Evolutionary conservation across 148 eudicot species (phyloP).

Genomic region (Beta vulgaris): DNA sequence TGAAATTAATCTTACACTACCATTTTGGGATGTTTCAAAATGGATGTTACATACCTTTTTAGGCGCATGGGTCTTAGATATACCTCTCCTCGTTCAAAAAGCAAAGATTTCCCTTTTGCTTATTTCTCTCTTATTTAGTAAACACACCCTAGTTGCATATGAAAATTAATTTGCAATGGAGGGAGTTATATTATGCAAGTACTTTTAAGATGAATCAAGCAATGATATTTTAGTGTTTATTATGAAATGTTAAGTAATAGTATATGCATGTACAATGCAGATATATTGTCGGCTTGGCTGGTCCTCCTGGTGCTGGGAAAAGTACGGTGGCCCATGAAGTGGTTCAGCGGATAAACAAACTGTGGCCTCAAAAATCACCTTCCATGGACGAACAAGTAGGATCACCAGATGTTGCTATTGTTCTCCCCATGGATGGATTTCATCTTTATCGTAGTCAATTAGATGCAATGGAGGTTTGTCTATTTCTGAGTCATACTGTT

Average conservation of each 20-base stretch:
- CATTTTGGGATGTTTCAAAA: too few species aligned
- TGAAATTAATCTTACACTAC: too few species aligned
- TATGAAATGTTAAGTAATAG: neutral
- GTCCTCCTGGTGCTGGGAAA: slow-evolving; percentile 99
- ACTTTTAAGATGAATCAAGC: neutral
- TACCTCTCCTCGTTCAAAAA: too few species aligned
- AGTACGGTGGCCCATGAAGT: slow-evolving; percentile 87
- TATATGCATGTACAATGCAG: slow-evolving; percentile 40
- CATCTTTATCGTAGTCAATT: slow-evolving; percentile 94
- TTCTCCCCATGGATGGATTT: slow-evolving; percentile 98
- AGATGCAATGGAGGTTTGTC: slow-evolving; percentile 85
- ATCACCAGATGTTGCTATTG: slow-evolving; percentile 69
- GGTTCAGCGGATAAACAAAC: slow-evolving; percentile 64
- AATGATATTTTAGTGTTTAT: neutral
- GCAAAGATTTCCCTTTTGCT: too few species aligned
- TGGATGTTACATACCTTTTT: too few species aligned
- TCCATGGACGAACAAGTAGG: slow-evolving; percentile 57
- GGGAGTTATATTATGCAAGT: neutral
- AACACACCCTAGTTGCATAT: too few species aligned
- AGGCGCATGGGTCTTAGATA: too few species aligned
- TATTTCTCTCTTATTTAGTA: too few species aligned
- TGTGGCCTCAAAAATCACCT: slow-evolving; percentile 71
- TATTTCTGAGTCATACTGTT: neutral
- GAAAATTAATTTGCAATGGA: too few species aligned
- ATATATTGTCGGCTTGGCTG: slow-evolving; percentile 88